Evolutionary conservation across 768 basidiomycete genomes (phyloP).

Genomic region (Amyloporia xantha): DNA sequence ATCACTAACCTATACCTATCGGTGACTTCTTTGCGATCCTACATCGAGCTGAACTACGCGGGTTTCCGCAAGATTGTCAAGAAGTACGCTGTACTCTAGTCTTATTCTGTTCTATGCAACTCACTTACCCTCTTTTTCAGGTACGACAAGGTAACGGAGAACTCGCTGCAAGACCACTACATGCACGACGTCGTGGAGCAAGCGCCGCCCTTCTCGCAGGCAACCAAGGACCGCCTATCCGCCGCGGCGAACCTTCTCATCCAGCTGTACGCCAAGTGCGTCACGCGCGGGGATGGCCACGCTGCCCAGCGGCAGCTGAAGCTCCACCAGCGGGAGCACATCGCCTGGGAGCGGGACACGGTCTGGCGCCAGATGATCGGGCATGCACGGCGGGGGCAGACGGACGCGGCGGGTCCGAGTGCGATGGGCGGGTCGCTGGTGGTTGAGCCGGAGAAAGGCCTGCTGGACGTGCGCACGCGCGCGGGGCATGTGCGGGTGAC

Average conservation of each 20-base stretch:
- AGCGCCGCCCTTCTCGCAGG: constrained; percentile 59
- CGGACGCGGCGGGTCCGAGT: constrained; percentile 13
- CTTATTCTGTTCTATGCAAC: not conserved
- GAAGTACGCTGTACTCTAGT: constrained; percentile 55
- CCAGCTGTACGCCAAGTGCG: constrained; percentile 78
- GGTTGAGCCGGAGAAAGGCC: constrained; percentile 36
- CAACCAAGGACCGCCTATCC: constrained; percentile 57
- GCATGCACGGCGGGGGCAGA: constrained; percentile 64
- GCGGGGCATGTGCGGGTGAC: constrained; percentile 63
- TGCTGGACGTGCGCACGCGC: constrained; percentile 49
- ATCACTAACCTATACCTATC: constrained; percentile 80
- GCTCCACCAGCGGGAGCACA: constrained; percentile 84
- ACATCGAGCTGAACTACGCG: constrained; percentile 86
- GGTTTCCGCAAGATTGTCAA: constrained; percentile 95
- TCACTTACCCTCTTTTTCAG: constrained; percentile 29
- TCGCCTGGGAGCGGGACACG: constrained; percentile 96
- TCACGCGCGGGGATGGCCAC: constrained; percentile 61
- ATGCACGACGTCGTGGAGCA: constrained; percentile 63
- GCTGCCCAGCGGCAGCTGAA: constrained; percentile 77
- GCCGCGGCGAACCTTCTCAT: constrained; percentile 52
- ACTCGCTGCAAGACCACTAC: constrained; percentile 74
- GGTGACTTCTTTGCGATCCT: constrained; percentile 72
- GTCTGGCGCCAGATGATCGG: constrained; percentile 97
- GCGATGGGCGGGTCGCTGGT: constrained; percentile 27
- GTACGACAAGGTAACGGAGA: constrained; percentile 90